Evolutionary conservation across 1,139 yeast species (phyloP).

Genomic region (Diutina sp.): DNA sequence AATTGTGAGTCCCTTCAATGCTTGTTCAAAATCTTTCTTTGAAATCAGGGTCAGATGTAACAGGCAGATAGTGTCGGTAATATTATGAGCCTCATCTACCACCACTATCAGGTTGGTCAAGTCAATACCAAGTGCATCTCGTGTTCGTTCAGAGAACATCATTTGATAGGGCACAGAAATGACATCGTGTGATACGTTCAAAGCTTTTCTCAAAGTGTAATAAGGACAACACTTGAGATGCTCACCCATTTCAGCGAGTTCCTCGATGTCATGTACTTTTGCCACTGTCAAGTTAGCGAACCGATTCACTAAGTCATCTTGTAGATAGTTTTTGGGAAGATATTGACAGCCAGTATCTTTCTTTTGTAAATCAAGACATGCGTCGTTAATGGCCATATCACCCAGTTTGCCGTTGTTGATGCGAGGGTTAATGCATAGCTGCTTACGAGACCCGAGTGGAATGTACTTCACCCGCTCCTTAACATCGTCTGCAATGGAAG

Average conservation of each 20-base stretch:
- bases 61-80: constrained; percentile 63
- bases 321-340: constrained; percentile 18
- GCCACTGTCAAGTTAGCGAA: constrained; percentile 53
- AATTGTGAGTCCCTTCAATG: constrained; percentile 32
- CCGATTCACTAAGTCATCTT: constrained; percentile 15
- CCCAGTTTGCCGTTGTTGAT: constrained; percentile 36
- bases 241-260: constrained; percentile 49
- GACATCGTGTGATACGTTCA: constrained; percentile 47
- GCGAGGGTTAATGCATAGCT: constrained; percentile 62
- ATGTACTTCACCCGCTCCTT: constrained; percentile 39
- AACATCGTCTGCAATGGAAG: constrained; percentile 39
- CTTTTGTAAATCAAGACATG: constrained; percentile 59
- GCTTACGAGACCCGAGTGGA: constrained; percentile 76
- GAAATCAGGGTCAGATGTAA: constrained; percentile 55
- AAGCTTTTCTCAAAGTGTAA: constrained; percentile 52
- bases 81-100: constrained; percentile 89
- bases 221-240: constrained; percentile 63
- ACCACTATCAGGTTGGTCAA: constrained; percentile 57
- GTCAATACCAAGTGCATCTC: constrained; percentile 47
- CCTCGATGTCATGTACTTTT: constrained; percentile 72
- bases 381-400: constrained; percentile 56
- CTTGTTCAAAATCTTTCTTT: constrained; percentile 29
- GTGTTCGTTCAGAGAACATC: constrained; percentile 49
- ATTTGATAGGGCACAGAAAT: constrained; percentile 81
- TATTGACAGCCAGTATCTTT: constrained; percentile 34